A percentile compares a stretch with the other conserved stretches of the same genome.
Conservation (phyloP, 176 grass and related monocot genomes). For the Eleusine coracana region DNA sequence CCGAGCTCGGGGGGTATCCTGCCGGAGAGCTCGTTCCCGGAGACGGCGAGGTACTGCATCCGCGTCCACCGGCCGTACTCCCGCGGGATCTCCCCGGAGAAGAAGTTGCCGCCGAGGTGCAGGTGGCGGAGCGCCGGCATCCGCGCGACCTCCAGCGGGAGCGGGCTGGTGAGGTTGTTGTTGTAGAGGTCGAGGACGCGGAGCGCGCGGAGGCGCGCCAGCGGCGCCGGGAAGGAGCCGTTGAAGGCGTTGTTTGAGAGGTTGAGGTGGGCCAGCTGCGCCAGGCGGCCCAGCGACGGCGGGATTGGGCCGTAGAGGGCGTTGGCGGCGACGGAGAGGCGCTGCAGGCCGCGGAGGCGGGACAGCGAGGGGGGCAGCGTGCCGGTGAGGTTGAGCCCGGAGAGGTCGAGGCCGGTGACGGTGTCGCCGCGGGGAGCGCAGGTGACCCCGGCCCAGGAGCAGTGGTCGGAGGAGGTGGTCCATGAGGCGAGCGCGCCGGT, state of each 20-base stretch:
- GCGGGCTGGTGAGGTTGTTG: constrained; percentile 80
- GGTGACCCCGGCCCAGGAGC: constrained; percentile 63
- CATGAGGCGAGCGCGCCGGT: constrained; percentile 63
- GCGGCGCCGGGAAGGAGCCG: constrained; percentile 52
- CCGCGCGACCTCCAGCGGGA: constrained; percentile 58
- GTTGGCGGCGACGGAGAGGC: constrained; percentile 65
- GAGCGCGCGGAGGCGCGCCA: constrained; percentile 52
- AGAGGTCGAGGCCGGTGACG: constrained; percentile 59
- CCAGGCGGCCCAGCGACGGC: constrained; percentile 48
- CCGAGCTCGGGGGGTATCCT: constrained; percentile 67
- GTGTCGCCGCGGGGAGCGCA: constrained; percentile 40
- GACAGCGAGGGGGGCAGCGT: constrained; percentile 50
- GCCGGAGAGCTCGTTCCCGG: constrained; percentile 76
- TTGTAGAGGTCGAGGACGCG: constrained; percentile 73
- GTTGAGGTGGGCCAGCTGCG: constrained; percentile 71
- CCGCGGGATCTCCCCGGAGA: constrained; percentile 65
- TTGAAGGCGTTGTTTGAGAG: constrained; percentile 87
- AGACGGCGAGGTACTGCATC: constrained; percentile 69
- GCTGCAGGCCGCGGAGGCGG: constrained; percentile 49
- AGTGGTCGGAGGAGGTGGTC: constrained; percentile 36
- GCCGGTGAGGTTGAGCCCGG: constrained; percentile 74
- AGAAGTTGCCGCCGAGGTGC: constrained; percentile 76
- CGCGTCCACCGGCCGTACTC: constrained; percentile 53
- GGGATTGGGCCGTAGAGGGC: constrained; percentile 57
- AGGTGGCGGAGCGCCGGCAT: constrained; percentile 63